Percentiles rank a stretch among this genome's conserved stretches.
phyloP scores from a whole-genome alignment of 768 basidiomycete species.

The Rhizopogon salebrosus region DNA sequence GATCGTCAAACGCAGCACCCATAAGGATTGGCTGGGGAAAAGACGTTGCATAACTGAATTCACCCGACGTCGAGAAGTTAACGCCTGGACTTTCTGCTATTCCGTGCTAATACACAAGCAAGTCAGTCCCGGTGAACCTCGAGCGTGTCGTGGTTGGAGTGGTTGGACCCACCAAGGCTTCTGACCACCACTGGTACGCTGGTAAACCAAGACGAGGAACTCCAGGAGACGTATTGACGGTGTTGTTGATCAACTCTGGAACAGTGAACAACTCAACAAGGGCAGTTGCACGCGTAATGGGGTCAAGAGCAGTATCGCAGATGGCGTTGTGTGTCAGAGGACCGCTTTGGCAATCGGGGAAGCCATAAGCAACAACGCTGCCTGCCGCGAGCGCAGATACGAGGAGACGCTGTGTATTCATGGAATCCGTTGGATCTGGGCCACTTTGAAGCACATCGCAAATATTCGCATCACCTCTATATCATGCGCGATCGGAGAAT shows the following conservation, averaged over 20 bases:
- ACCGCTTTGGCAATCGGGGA: constrained; percentile 44
- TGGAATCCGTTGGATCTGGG: not conserved
- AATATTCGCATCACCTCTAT: not conserved
- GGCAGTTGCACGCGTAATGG: constrained; percentile 44
- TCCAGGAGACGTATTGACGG: constrained; percentile 43
- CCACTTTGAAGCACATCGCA: not conserved
- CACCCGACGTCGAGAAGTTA: constrained; percentile 40
- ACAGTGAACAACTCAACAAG: constrained; percentile 45
- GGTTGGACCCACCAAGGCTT: constrained; percentile 47
- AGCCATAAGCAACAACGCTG: constrained; percentile 24
- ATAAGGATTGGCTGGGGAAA: constrained; percentile 54
- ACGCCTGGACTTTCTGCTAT: constrained; percentile 50
- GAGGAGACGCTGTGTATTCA: constrained; percentile 4
- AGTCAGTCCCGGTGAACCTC: not conserved
- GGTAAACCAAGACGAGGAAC: constrained; percentile 53
- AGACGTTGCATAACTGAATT: constrained; percentile 54
- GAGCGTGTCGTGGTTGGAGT: not conserved
- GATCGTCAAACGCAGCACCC: constrained; percentile 52
- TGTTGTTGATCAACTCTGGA: constrained; percentile 47
- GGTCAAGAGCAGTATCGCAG: constrained; percentile 41
- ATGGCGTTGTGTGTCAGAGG: constrained; percentile 42
- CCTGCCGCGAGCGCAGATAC: constrained; percentile 1
- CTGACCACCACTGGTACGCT: constrained; percentile 57
- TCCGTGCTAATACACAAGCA: constrained; percentile 39
- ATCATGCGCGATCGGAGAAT: not conserved